Conservation (phyloP, 2,329 filamentous ascomycete species). For the Curvularia verruculosa region DNA sequence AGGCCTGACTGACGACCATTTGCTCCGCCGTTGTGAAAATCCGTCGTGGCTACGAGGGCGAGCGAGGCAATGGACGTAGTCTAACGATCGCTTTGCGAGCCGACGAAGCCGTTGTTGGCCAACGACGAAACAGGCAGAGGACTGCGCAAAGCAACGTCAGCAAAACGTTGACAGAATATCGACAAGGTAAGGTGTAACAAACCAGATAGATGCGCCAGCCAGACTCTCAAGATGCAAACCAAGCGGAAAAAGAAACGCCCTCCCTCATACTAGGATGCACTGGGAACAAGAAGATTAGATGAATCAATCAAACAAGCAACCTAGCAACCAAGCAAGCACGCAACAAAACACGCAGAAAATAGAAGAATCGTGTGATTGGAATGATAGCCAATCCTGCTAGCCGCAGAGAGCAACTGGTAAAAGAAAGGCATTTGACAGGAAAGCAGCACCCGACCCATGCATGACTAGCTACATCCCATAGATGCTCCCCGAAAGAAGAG, state of each 20-base stretch:
- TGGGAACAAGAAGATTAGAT: slow-evolving; percentile 25
- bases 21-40: too few relatives aligned
- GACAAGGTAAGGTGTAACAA: slow-evolving; percentile 3
- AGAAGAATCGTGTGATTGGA: slow-evolving; percentile 44
- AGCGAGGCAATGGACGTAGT: not conserved
- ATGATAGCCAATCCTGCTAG: slow-evolving; percentile 46
- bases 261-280: slow-evolving; percentile 13
- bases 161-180: not conserved
- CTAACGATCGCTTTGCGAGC: slow-evolving; percentile 5
- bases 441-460: slow-evolving; percentile 40
- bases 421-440: slow-evolving; percentile 41
- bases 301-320: slow-evolving; percentile 32
- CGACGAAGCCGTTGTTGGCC: slow-evolving; percentile 4
- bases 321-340: slow-evolving; percentile 39
- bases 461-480: slow-evolving; percentile 46
- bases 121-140: slow-evolving; percentile 9
- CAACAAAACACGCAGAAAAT: slow-evolving; percentile 37
- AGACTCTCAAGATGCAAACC: slow-evolving; percentile 4
- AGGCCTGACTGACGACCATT: not conserved
- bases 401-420: slow-evolving; percentile 32
- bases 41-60: too few relatives aligned
- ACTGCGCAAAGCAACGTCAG: slow-evolving; percentile 7
- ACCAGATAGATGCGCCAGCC: slow-evolving; percentile 5
- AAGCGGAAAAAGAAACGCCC: not conserved
- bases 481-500: slow-evolving; percentile 37